A percentile compares a stretch with the other conserved stretches of the same genome.
Evolutionary conservation across 164 flowering plant species (phyloP).

Genomic region (Magnolia kwangsiensis): DNA sequence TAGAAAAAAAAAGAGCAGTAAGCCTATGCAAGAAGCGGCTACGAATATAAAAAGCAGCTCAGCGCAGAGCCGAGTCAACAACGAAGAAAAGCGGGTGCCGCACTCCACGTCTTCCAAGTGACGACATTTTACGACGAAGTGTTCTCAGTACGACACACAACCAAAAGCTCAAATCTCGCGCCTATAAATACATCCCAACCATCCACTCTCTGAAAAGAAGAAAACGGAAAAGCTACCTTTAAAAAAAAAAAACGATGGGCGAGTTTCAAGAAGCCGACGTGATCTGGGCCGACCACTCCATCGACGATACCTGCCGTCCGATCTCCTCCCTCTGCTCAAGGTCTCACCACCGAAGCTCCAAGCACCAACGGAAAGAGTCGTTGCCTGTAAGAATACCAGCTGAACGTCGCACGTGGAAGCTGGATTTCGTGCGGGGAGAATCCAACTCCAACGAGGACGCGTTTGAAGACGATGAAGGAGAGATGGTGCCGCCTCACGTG

Average conservation of each 20-base stretch:
- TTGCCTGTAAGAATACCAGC: constrained; percentile 3
- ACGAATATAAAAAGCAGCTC: neutral
- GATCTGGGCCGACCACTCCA: constrained; percentile 10
- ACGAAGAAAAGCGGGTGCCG: constrained; percentile 4
- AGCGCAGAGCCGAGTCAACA: neutral
- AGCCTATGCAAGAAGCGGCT: neutral
- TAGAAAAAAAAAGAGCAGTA: neutral
- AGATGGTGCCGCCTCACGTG: constrained; percentile 53
- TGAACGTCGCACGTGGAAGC: too few relatives aligned
- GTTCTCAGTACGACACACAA: neutral
- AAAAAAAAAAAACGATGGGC: constrained; percentile 14
- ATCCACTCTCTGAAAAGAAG: neutral
- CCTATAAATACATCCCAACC: constrained; percentile 9
- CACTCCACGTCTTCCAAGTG: constrained; percentile 12
- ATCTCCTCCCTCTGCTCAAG: neutral
- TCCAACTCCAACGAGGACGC: constrained; percentile 10
- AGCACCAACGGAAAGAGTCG: neutral
- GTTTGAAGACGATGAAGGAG: constrained; percentile 24
- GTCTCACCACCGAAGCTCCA: neutral
- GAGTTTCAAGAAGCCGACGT: constrained; percentile 38
- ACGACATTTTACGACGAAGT: constrained; percentile 16
- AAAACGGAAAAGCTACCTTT: neutral
- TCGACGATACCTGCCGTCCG: neutral
- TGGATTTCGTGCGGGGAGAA: neutral
- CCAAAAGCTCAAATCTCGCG: neutral